phyloP scores from a whole-genome alignment of 2,329 filamentous ascomycete genomes.

The Fusarium verticillioides region DNA sequence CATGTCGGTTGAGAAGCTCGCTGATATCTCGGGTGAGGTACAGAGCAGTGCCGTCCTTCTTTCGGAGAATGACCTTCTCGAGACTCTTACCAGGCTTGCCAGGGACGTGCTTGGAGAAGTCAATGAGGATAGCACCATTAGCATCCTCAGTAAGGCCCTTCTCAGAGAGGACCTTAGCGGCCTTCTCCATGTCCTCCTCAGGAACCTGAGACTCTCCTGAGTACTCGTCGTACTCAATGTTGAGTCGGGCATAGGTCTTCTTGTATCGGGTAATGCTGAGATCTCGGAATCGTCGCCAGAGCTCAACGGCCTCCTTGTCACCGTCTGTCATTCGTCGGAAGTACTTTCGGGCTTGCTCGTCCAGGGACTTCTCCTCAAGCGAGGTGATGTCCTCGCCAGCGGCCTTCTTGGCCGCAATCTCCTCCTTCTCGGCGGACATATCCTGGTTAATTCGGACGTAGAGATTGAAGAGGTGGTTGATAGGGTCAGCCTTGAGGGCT shows the following conservation, averaged over 20 bases:
- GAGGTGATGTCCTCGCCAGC: slow-evolving; percentile 61
- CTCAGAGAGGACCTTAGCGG: slow-evolving; percentile 70
- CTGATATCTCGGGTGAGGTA: slow-evolving; percentile 84
- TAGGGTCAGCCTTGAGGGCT: slow-evolving; percentile 76
- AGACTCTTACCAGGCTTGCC: slow-evolving; percentile 76
- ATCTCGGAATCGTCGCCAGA: slow-evolving; percentile 75
- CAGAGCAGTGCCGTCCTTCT: slow-evolving; percentile 78
- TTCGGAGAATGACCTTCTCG: slow-evolving; percentile 76
- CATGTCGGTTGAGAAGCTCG: slow-evolving; percentile 73
- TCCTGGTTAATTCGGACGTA: slow-evolving; percentile 82
- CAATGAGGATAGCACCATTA: slow-evolving; percentile 77
- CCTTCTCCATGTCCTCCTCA: slow-evolving; percentile 72
- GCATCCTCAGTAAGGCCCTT: slow-evolving; percentile 75
- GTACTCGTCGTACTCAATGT: slow-evolving; percentile 76
- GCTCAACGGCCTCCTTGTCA: slow-evolving; percentile 67
- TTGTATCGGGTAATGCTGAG: slow-evolving; percentile 75
- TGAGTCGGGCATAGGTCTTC: slow-evolving; percentile 75
- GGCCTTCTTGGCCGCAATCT: slow-evolving; percentile 67
- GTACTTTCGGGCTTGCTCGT: slow-evolving; percentile 79
- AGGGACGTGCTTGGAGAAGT: slow-evolving; percentile 75
- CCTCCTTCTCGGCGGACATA: slow-evolving; percentile 73
- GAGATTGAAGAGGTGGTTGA: slow-evolving; percentile 84
- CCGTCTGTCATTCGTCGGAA: slow-evolving; percentile 79
- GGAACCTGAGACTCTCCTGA: slow-evolving; percentile 80
- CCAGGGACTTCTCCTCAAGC: slow-evolving; percentile 67